These are phyloP conservation scores for Botrytis pseudocinerea DNA, from an alignment of 2,329 filamentous ascomycete species.

Conservation along the genomic window DNA sequence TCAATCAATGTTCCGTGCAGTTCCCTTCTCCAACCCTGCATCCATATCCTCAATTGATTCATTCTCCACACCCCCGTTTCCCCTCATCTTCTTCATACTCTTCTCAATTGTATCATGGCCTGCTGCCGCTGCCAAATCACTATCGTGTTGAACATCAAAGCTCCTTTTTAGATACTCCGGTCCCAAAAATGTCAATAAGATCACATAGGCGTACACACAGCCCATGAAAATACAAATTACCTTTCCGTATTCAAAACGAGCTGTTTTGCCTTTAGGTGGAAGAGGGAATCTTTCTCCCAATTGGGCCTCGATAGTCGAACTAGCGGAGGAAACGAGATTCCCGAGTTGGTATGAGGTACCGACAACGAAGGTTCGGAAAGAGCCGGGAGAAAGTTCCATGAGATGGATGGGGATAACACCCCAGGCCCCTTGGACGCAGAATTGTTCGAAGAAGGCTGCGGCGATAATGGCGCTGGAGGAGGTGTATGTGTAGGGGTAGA, in stretches of 20 bases:
- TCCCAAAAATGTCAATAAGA: slow-evolving; percentile 22
- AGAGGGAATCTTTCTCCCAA: slow-evolving; percentile 75
- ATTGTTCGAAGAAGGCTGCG: slow-evolving; percentile 81
- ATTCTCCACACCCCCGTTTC: neutral
- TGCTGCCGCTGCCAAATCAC: slow-evolving; percentile 19
- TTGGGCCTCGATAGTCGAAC: slow-evolving; percentile 75
- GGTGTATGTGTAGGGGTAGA: slow-evolving; percentile 82
- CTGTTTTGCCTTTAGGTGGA: slow-evolving; percentile 51
- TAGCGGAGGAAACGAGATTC: slow-evolving; percentile 72
- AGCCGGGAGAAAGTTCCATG: slow-evolving; percentile 70
- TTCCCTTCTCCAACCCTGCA: slow-evolving; percentile 5
- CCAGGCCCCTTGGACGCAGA: slow-evolving; percentile 77
- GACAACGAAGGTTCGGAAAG: slow-evolving; percentile 70
- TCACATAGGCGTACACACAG: slow-evolving; percentile 37
- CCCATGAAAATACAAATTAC: slow-evolving; percentile 92
- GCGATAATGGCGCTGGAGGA: slow-evolving; percentile 66
- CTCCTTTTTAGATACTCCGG: slow-evolving; percentile 19
- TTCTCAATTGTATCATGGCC: slow-evolving; percentile 24
- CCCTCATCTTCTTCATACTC: slow-evolving; percentile 32
- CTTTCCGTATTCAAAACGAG: slow-evolving; percentile 72
- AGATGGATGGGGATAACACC: slow-evolving; percentile 72
- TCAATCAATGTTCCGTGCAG: neutral
- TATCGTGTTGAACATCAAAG: slow-evolving; percentile 24
- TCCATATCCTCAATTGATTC: neutral
- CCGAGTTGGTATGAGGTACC: slow-evolving; percentile 73